Evolutionary conservation across 805 yeast genomes (phyloP).

Genomic region (Kodamaea jinghongensis): DNA sequence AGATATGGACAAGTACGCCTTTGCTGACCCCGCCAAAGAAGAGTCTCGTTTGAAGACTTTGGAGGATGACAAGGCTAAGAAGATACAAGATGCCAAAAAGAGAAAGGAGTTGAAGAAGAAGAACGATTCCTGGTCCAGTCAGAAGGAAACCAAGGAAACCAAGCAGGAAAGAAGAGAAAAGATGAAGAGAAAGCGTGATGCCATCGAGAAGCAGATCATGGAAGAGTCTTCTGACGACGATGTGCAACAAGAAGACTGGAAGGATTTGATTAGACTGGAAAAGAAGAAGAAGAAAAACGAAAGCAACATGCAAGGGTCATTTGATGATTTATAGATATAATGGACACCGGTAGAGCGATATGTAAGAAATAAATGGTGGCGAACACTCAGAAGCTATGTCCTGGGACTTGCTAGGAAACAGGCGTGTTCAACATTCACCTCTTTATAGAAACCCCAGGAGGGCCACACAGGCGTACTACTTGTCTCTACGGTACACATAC

Average conservation of each 20-base stretch:
- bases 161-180: conserved; percentile 66
- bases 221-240: conserved; percentile 44
- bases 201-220: conserved; percentile 53
- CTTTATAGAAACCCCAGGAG: too few relatives aligned
- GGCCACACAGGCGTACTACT: too few relatives aligned
- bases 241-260: conserved; percentile 77
- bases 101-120: conserved; percentile 46
- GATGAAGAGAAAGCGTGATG: conserved; percentile 62
- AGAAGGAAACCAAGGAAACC: conserved; percentile 57
- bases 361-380: too few relatives aligned
- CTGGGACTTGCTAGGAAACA: too few relatives aligned
- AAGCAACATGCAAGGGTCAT: conserved; percentile 51
- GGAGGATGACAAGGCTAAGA: conserved; percentile 42
- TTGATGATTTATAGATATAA: conserved; percentile 46
- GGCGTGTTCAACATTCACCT: not conserved
- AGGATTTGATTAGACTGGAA: conserved; percentile 64
- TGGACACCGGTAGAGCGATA: too few relatives aligned
- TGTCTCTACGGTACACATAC: too few relatives aligned
- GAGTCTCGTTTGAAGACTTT: conserved; percentile 55
- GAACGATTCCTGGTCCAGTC: conserved; percentile 80
- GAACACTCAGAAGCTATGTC: too few relatives aligned
- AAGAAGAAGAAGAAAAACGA: conserved; percentile 52
- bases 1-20: conserved; percentile 66
- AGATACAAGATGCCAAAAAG: conserved; percentile 37
- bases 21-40: conserved; percentile 65